Evolutionary conservation across 352 stramenopile genomes (phyloP).

Genomic region (Pythium rishiriense): DNA sequence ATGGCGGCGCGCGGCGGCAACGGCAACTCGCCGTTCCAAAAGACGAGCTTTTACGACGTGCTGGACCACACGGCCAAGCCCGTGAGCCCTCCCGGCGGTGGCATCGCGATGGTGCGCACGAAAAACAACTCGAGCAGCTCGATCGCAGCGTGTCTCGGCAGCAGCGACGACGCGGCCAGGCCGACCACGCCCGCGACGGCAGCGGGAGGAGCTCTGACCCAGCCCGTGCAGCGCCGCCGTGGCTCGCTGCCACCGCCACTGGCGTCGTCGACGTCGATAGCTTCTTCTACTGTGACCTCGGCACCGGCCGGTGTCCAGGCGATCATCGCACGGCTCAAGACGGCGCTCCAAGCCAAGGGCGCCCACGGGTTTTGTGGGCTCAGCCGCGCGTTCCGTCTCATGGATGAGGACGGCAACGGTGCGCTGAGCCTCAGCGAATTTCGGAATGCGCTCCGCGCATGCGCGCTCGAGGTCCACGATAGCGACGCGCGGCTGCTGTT

Average conservation of each 20-base stretch:
- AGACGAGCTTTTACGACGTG: constrained; percentile 54
- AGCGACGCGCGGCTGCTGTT: constrained; percentile 72
- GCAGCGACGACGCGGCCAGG: not conserved
- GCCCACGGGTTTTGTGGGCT: constrained; percentile 75
- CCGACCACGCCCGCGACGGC: not conserved
- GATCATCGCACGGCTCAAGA: constrained; percentile 53
- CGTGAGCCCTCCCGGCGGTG: not conserved
- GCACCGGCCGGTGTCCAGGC: constrained; percentile 52
- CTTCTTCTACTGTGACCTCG: constrained; percentile 3
- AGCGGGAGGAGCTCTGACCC: not conserved
- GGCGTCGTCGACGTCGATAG: not conserved
- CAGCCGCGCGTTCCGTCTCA: constrained; percentile 69
- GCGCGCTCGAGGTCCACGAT: constrained; percentile 54
- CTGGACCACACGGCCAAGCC: constrained; percentile 49
- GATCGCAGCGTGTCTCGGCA: constrained; percentile 52
- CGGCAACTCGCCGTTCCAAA: constrained; percentile 11
- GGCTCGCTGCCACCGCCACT: not conserved
- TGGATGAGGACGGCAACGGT: constrained; percentile 78
- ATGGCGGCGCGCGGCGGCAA: constrained; percentile 17
- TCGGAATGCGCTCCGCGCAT: constrained; percentile 56
- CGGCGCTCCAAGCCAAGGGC: constrained; percentile 56
- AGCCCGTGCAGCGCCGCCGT: not conserved
- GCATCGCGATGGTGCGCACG: constrained; percentile 32
- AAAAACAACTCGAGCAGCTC: constrained; percentile 53
- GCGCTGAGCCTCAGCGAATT: constrained; percentile 79